phyloP scores from a whole-genome alignment of 441 rosid species.

The Gossypium laxum region DNA sequence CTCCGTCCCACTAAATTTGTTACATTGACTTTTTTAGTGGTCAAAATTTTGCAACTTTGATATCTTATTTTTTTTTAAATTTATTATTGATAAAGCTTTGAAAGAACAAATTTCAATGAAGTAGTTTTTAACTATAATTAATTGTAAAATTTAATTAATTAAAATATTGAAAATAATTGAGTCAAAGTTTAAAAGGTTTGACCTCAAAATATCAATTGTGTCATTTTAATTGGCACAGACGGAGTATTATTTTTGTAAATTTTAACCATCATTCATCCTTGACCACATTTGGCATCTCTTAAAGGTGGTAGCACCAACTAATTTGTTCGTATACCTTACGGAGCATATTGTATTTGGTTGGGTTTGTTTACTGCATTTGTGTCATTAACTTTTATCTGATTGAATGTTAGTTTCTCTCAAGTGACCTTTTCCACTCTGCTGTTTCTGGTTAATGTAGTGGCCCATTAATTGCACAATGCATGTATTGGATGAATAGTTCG shows the following conservation, averaged over 20 bases:
- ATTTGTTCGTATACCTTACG: background rate
- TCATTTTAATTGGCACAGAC: no score
- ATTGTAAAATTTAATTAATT: no score
- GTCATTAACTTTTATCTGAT: background rate
- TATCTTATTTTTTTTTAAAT: background rate
- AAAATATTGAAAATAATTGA: no score
- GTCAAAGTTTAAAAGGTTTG: no score
- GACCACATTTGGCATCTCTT: background rate
- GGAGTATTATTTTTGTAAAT: background rate
- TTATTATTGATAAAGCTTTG: no score
- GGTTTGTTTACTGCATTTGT: background rate
- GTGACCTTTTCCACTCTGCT: background rate
- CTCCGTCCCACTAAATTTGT: background rate
- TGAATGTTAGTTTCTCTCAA: background rate
- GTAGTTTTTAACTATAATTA: no score
- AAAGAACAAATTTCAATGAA: no score
- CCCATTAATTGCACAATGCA: background rate
- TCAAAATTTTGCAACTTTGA: background rate
- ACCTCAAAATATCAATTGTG: no score
- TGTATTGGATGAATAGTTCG: background rate
- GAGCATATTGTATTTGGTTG: constrained; percentile 4
- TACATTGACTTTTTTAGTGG: background rate
- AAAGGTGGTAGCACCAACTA: background rate
- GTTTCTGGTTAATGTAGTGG: background rate
- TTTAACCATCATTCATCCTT: background rate